phyloP scores from a whole-genome alignment of 2,329 filamentous ascomycete genomes.

The Moelleriella libera region DNA sequence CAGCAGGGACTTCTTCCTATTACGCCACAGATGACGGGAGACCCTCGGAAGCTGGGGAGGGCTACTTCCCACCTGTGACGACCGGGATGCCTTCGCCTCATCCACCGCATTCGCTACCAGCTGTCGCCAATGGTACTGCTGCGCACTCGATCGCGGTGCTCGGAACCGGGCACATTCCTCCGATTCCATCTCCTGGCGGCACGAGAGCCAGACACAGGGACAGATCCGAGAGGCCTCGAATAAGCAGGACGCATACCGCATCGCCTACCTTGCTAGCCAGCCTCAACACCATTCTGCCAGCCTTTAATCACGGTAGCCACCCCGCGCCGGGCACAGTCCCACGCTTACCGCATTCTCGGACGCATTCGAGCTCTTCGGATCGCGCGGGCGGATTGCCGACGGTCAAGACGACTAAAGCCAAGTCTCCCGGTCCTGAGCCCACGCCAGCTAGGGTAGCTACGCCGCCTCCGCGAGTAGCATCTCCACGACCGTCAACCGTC shows the following conservation, averaged over 20 bases:
- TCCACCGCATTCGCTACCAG: slow-evolving; percentile 23
- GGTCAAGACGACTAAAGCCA: slow-evolving; percentile 35
- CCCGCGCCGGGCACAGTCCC: slow-evolving; percentile 19
- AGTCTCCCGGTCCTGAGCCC: slow-evolving; percentile 36
- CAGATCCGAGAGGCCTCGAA: slow-evolving; percentile 43
- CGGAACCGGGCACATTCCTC: slow-evolving; percentile 64
- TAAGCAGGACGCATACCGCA: slow-evolving; percentile 60
- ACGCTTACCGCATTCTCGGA: slow-evolving; percentile 35
- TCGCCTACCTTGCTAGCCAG: slow-evolving; percentile 52
- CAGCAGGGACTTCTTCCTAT: slow-evolving; percentile 30
- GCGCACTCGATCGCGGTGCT: slow-evolving; percentile 65
- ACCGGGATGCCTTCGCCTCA: slow-evolving; percentile 23
- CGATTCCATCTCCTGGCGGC: slow-evolving; percentile 71
- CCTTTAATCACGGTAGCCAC: slow-evolving; percentile 16
- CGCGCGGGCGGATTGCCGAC: slow-evolving; percentile 27
- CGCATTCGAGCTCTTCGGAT: slow-evolving; percentile 46
- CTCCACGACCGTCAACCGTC: slow-evolving; percentile 31
- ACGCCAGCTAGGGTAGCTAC: slow-evolving; percentile 34
- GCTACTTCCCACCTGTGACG: slow-evolving; percentile 68
- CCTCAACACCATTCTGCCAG: slow-evolving; percentile 16
- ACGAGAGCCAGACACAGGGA: slow-evolving; percentile 39
- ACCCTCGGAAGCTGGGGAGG: slow-evolving; percentile 55
- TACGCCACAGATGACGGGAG: slow-evolving; percentile 48
- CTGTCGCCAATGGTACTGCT: slow-evolving; percentile 17
- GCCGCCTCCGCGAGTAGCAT: slow-evolving; percentile 30